Evolutionary conservation across 305 asterid genomes (phyloP).

Genomic region (Fraxinus sp.): DNA sequence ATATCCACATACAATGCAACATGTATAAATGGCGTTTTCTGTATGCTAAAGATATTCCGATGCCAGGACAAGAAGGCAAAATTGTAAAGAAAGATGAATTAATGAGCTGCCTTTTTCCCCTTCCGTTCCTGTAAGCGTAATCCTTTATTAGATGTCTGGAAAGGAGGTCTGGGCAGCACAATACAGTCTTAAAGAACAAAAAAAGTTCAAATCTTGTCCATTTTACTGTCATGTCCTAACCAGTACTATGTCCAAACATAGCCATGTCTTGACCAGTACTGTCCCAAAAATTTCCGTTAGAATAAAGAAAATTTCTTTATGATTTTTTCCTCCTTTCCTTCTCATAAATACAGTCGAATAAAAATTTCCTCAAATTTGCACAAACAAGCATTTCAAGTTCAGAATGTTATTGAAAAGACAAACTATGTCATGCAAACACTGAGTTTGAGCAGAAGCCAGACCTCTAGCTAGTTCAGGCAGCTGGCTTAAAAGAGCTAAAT

Average conservation of each 20-base stretch:
- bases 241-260: neutral
- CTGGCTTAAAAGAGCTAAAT: neutral
- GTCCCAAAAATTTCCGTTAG: neutral
- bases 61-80: neutral
- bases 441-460: neutral
- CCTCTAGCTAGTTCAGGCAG: neutral
- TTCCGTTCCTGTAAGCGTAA: neutral
- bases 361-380: neutral
- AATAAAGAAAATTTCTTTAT: neutral
- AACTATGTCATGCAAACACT: neutral
- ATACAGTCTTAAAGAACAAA: neutral
- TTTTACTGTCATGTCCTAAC: neutral
- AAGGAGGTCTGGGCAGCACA: neutral
- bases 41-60: neutral
- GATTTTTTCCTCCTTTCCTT: neutral
- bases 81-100: too few species aligned
- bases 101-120: too few species aligned
- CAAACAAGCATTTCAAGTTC: neutral
- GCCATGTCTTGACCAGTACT: neutral
- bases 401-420: neutral
- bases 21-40: neutral
- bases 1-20: neutral
- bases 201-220: neutral
- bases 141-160: neutral
- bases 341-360: neutral